Evolutionary conservation across 75 land plant species (phyloP).

Genomic region (Selaginella moellendorffii): DNA sequence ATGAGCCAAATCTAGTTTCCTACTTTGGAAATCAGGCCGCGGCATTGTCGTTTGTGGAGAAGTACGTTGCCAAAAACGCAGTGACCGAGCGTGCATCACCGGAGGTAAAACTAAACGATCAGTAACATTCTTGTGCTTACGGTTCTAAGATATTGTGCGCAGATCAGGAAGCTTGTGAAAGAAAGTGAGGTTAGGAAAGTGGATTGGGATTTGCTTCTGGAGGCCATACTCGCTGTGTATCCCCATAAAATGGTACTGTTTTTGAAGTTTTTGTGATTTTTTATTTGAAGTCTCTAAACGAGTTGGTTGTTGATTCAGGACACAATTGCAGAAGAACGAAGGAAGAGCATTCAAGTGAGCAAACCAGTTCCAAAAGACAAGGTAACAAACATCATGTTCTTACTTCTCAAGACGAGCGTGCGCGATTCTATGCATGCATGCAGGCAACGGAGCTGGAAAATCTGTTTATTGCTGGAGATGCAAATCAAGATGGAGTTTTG

Average conservation of each 20-base stretch:
- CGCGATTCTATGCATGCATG: too few species aligned
- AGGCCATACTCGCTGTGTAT: constrained; percentile 15
- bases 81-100: constrained; percentile 19
- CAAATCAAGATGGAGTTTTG: constrained; percentile 32
- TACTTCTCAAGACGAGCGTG: too few species aligned
- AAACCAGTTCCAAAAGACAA: neutral
- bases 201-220: constrained; percentile 22
- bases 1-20: constrained; percentile 20
- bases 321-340: neutral
- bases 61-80: constrained; percentile 13
- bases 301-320: neutral
- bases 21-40: constrained; percentile 21
- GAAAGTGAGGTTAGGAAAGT: constrained; percentile 14
- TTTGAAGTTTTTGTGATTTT: neutral
- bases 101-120: constrained; percentile 14
- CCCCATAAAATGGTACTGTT: constrained; percentile 7
- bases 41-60: constrained; percentile 15
- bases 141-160: constrained; percentile 4
- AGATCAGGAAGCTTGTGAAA: constrained; percentile 23
- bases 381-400: too few species aligned
- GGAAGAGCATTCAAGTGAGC: neutral
- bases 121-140: neutral
- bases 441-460: constrained; percentile 20
- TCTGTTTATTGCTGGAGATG: constrained; percentile 29
- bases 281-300: neutral